Percentiles rank a stretch among this genome's conserved stretches.
phyloP scores from a whole-genome alignment of 1,284 basidiomycete genomes.

The Xerocomus alliaceus region DNA sequence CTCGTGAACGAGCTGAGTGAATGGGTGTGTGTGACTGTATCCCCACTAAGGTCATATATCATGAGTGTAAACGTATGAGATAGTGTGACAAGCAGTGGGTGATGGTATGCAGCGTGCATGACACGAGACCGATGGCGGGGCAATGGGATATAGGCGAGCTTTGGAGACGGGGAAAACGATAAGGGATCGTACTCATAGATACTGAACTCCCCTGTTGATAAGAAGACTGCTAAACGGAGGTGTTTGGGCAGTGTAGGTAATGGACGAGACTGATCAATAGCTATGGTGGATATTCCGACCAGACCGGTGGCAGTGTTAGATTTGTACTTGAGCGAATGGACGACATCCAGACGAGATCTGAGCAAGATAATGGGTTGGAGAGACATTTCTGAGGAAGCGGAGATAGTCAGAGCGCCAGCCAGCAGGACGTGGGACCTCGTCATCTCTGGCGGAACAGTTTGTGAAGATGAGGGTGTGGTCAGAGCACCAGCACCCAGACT shows the following conservation, averaged over 20 bases:
- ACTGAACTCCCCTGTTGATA: slow-evolving; percentile 71
- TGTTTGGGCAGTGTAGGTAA: slow-evolving; percentile 38
- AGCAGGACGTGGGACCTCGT: slow-evolving; percentile 46
- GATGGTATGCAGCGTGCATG: slow-evolving; percentile 74
- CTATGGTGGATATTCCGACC: slow-evolving; percentile 61
- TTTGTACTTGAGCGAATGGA: slow-evolving; percentile 37
- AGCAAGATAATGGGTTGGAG: slow-evolving; percentile 37
- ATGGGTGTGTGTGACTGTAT: slow-evolving; percentile 59
- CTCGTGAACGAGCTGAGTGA: slow-evolving; percentile 76
- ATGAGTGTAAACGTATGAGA: slow-evolving; percentile 70
- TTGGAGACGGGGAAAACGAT: slow-evolving; percentile 48
- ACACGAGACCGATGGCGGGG: slow-evolving; percentile 53
- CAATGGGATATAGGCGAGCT: slow-evolving; percentile 57
- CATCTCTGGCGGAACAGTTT: background rate
- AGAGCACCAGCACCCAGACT: slow-evolving; percentile 10
- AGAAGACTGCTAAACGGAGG: slow-evolving; percentile 62
- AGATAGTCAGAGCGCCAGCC: slow-evolving; percentile 50
- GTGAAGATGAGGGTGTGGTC: background rate
- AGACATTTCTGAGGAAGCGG: slow-evolving; percentile 43
- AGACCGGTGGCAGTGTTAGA: slow-evolving; percentile 31
- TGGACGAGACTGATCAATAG: slow-evolving; percentile 73
- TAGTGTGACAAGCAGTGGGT: slow-evolving; percentile 75
- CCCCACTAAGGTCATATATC: slow-evolving; percentile 67
- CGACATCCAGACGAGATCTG: slow-evolving; percentile 22
- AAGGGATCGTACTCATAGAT: slow-evolving; percentile 60